Evolutionary conservation across 495 filamentous ascomycete species (phyloP).

Genomic region (Filosporella fistucella): DNA sequence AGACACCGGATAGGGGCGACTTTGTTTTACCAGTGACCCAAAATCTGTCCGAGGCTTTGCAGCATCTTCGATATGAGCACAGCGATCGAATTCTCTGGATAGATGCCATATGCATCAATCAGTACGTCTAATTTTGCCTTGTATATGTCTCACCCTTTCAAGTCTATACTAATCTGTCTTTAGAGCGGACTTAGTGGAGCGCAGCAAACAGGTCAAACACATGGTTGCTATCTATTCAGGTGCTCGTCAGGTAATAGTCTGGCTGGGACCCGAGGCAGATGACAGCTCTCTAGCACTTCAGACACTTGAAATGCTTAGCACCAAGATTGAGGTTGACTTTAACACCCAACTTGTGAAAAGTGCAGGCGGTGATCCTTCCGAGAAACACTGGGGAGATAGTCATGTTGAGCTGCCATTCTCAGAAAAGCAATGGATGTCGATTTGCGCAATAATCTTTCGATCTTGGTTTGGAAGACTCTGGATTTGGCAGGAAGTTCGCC

Average conservation of each 20-base stretch:
- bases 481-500: slow-evolving; percentile 1
- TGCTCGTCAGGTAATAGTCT: not conserved
- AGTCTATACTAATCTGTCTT: too few species aligned
- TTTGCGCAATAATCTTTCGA: not conserved
- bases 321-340: not conserved
- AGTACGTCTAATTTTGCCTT: too few species aligned
- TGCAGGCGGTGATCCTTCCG: too few species aligned
- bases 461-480: slow-evolving; percentile 4
- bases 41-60: not conserved
- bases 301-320: not conserved
- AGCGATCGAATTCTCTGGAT: too few species aligned
- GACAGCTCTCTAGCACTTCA: slow-evolving; percentile 1
- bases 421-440: not conserved
- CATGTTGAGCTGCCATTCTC: not conserved
- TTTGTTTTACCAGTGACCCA: too few species aligned
- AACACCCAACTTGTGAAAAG: not conserved
- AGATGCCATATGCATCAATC: not conserved
- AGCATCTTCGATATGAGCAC: not conserved
- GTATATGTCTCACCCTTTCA: too few species aligned
- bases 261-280: not conserved
- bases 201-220: not conserved
- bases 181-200: not conserved
- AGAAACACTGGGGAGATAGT: not conserved
- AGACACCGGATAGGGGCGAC: too few species aligned
- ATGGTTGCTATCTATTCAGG: slow-evolving; percentile 2